Base-by-base conservation (phyloP, 208 protist species). In the Eutreptiella sp. region DNA sequence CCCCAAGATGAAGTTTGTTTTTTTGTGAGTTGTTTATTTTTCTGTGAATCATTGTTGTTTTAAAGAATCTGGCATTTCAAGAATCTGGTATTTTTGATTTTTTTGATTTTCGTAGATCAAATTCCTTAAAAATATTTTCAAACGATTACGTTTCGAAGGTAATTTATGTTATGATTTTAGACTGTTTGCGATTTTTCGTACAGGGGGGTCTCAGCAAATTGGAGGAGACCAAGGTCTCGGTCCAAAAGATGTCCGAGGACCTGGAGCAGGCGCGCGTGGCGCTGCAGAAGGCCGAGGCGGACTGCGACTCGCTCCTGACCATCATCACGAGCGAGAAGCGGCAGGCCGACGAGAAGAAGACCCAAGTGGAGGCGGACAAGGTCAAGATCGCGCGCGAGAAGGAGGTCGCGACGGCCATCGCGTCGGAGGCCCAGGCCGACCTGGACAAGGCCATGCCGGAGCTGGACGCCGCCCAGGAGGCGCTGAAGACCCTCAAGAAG, bases 291-390 rank as follows among this genome's bases (percentile, higher is more conserved):
- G 90, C 90, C 69, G 82, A 81, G 16, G 75, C 75, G 31, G 84
- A 93, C 71, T 84, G 89, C 47, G 79, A 80, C 60, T 76, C 77
- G 46, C 81, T 84, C 16, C 90, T 86, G 41, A 79, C 87, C 73
- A 88, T 91, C 62, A 96, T 98, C 50, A 86, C 96, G 66, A 76
- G 86, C n/a, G 87, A 95, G 48, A 85, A 95, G 73, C 85, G 83
- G 54, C 81, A 91, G 43, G 93, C 92, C 5, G 90, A 98, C 67
- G 95, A 98, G 76, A 83, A 97, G 79, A 79, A 92, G 70, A 94
- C 85, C 50, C 71, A 93, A 63, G 82, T 97, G 4, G 79, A 76
- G 1, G 84, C 84, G 3, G 89, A 96, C 66, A 87, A 87, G 70
- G 81, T 93, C 38, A 97, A 96, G 73, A 95, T 97, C 57, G 26